Base-by-base conservation (phyloP, 2,329 filamentous ascomycete species). In the Magnaporthiopsis rhizophila region DNA sequence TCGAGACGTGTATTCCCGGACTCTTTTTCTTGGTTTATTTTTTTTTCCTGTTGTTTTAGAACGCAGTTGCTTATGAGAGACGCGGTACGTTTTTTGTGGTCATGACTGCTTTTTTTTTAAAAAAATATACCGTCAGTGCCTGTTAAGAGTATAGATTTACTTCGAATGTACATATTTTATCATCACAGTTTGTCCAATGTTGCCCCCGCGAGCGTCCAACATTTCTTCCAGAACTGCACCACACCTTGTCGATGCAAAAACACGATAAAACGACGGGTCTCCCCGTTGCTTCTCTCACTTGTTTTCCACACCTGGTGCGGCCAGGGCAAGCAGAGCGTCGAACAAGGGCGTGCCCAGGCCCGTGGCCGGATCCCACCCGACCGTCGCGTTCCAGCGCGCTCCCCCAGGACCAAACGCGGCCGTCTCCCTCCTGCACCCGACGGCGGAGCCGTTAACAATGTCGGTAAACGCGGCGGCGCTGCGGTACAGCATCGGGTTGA, bases 401-500 rank as follows among this genome's bases (percentile, higher is more conserved):
- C 72, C 72, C 3, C 28, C 5, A 7, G 59, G 13, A 18, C 62
- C 62, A 15, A 62, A 61, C 69, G 69, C n/a, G 38, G 68, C 67
- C 7, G 68, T 68, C 66, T 73, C 71, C 13, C 65, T 30, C 8
- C 65, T 64, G 66, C 72, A 74, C 13, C 72, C 72, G 5, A 67
- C 68, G 24, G 69, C 65, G 58, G 68, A 68, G n/a, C 74, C 74
- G 6, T 64, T 62, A 1, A 69, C 71, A 61, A 75, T 70, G 53
- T 75, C 74, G 1, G 67, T 71, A 28, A 75, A 65, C 15, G 72
- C 72, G 2, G 66, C 69, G 50, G 70, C 68, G 64, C 74, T 72
- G 64, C 70, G 67, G 66, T 76, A 76, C 15, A 76, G 66, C 69
- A 72, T 62, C 3, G 75, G 75, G 64, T 77, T 77, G 18, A 77